Base-by-base conservation (phyloP, 345 rosid genomes). In the Arabis hirsuta region DNA sequence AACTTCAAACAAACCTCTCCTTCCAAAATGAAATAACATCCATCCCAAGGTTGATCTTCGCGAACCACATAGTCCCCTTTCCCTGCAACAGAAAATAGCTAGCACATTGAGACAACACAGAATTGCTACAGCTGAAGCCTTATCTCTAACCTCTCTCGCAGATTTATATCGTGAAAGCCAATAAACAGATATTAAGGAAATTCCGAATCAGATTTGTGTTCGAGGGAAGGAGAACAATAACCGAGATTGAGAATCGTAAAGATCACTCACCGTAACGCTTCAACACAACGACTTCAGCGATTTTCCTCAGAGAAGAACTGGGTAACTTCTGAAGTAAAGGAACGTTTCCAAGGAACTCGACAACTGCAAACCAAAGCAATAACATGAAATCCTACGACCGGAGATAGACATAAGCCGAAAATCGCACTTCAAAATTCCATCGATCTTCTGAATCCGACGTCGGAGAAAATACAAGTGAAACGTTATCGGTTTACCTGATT, bases 321-420 rank as follows among this genome's bases (percentile, higher is more conserved):
- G 97, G 97, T 2, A 95, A 76, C 74, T 83, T 88, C 85, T 88
- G 97, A 48, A 91, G 85, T 81, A 95, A 70, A 3, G 92, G 96
- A 34, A 95, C 96, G 72, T 84, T 79, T 22, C 96, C 87, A 50
- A 95, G 75, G 64, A 95, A 91, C 73, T 91, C 96, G 46, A 86
- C 76, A 63, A 85, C 99, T 91, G 85, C 77, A 72, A 68, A 9
- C 20, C 50, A 59, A 55, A 71, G 41, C 55, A 62, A 48, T 42
- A 36, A 39, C 66, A 46, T 44, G n/a, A 53, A 44, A 32, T 66
- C 55, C 19, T 22, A 34, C 12, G 52, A n/a, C 38, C 24, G 44
- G 45, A 45, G 48, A 42, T 36, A 4, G 9, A 50, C 27, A 20
- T 24, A 12, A 6, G 12, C 24, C 24, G 24, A 22, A 22, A 22